Evolutionary conservation across 139 green algal species (phyloP), one percentile per base, ranked within the genome.

Genomic region (Coelastrella sp.): DNA sequence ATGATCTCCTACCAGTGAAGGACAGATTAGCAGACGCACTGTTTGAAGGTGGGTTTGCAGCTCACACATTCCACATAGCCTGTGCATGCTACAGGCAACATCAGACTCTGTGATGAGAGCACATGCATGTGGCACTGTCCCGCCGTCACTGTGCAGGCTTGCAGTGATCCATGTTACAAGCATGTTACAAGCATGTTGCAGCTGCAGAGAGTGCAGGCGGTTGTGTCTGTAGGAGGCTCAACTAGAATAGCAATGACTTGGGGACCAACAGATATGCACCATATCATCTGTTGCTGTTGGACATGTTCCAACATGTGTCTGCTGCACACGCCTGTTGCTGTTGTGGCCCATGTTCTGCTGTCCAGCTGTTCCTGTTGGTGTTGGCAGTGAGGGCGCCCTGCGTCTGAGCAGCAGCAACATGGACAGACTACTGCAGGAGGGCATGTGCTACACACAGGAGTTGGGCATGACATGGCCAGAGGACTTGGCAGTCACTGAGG

Each of bases 401-500:
- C 14, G 68, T 5, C 84, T 89, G 35, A 56, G 84, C 7, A 60
- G 27, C 7, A 10, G 66, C 63, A 73, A 89, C 20, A 89, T 89
- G 84, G 84, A 89, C 84, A 70, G 17, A 57, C 70, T 89, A 9
- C 84, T 89, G 10, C 24, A 22, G 6, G 20, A 74, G 6, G 84
- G 84, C 66, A 89, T 89, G 84, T 19, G 9, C 9, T 89, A 49
- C 35, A 56, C 24, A n/a, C 24, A 89, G 68, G 84, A 80, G 70
- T 14, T 96, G 92, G 96, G 95, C 0, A 96, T 98, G 92, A 90
- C 94, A 0, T 98, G 97, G 97, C 94, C 93, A 8, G 97, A 98
- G 93, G 97, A 98, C 93, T 97, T 97, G 89, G 95, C 98, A 88
- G 96, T 98, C 90, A 97, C 95, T 86, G 97, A 99, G 91, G 97